Conservation (phyloP, 179 eudicot species). For the Amaranthus tricolor region DNA sequence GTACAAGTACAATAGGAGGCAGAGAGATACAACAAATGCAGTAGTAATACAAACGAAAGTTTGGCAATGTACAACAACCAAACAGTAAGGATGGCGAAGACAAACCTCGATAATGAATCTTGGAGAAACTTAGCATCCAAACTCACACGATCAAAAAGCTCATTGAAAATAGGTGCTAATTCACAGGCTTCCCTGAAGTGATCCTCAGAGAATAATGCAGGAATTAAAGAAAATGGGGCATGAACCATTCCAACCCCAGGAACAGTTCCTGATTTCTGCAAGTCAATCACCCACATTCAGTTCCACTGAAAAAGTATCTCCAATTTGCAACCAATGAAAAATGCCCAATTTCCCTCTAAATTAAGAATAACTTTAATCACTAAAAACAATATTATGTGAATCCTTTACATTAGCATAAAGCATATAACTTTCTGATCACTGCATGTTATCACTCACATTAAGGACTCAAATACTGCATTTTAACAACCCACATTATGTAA, state of each 20-base stretch:
- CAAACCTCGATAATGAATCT: slow-evolving; percentile 85
- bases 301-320: neutral
- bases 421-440: neutral
- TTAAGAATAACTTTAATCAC: neutral
- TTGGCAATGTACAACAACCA: slow-evolving; percentile 24
- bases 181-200: slow-evolving; percentile 78
- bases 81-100: neutral
- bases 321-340: neutral
- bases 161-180: slow-evolving; percentile 92
- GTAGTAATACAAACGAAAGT: slow-evolving; percentile 11
- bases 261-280: slow-evolving; percentile 83
- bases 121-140: slow-evolving; percentile 84
- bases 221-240: slow-evolving; percentile 90
- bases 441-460: neutral
- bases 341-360: neutral
- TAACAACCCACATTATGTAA: too few species aligned
- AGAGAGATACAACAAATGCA: neutral
- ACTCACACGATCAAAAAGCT: slow-evolving; percentile 90
- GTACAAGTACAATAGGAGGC: neutral
- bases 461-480: neutral
- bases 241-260: slow-evolving; percentile 95
- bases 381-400: neutral
- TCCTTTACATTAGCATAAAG: neutral
- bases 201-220: slow-evolving; percentile 68
- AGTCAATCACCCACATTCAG: slow-evolving; percentile 15